Conservation (phyloP, 176 grass and related monocot genomes). For the Bothriochloa decipiens region DNA sequence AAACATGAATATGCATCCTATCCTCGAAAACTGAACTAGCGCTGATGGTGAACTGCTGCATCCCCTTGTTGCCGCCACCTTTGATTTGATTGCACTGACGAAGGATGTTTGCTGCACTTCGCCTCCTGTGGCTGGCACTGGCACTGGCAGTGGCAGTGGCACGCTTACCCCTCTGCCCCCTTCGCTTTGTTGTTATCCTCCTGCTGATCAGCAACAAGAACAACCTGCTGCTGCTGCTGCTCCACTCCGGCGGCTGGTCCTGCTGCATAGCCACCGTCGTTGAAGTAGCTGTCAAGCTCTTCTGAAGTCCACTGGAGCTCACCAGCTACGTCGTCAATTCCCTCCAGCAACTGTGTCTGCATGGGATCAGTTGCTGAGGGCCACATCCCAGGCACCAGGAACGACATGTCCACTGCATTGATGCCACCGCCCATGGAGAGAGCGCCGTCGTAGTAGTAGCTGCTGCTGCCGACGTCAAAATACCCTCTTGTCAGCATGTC, state of each 20-base stretch:
- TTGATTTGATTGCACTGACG: not conserved
- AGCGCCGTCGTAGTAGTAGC: not conserved
- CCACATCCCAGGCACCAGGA: not conserved
- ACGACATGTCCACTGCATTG: not conserved
- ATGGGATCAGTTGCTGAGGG: not conserved
- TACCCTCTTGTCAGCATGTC: not conserved
- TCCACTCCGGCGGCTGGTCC: not conserved
- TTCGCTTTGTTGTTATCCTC: not conserved
- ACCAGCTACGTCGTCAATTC: not conserved
- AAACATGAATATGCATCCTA: not conserved
- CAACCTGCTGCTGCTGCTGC: not conserved
- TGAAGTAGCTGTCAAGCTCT: not conserved
- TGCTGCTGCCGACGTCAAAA: not conserved
- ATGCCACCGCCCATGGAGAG: not conserved
- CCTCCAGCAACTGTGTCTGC: not conserved
- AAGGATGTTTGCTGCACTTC: not conserved
- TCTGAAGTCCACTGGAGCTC: not conserved
- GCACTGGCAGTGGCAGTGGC: not conserved
- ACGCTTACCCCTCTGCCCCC: not conserved
- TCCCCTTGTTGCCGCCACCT: not conserved
- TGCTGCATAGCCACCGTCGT: not conserved
- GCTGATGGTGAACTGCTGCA: not conserved
- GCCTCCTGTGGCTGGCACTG: not conserved
- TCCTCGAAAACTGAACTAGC: not conserved
- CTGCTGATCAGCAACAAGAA: not conserved